These are phyloP conservation scores for Thraustochytrium sp. DNA, from an alignment of 352 stramenopile genomes.

Conservation along the genomic window DNA sequence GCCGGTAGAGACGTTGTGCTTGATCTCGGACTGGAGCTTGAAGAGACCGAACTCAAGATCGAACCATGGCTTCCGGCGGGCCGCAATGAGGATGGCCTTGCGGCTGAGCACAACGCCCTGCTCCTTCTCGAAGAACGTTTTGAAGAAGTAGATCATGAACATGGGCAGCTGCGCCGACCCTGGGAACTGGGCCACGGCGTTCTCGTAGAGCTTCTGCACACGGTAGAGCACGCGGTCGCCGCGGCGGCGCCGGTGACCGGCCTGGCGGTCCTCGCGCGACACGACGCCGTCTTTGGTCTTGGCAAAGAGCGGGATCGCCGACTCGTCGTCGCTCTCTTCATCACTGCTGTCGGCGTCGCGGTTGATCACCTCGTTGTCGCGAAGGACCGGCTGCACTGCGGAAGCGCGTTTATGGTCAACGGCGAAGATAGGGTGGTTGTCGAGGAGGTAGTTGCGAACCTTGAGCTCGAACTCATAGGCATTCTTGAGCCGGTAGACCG, in stretches of 20 bases:
- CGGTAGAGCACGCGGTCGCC: not conserved
- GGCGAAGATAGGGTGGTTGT: not conserved
- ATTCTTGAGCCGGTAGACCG: not conserved
- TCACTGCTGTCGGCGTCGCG: not conserved
- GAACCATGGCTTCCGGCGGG: not conserved
- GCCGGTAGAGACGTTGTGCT: not conserved
- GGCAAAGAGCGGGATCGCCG: not conserved
- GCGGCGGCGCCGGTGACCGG: not conserved
- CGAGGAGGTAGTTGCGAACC: not conserved
- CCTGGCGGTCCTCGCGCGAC: not conserved
- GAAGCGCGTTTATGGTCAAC: not conserved
- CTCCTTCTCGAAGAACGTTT: conserved; percentile 28
- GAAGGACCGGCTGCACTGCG: not conserved
- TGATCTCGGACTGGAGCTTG: conserved; percentile 15
- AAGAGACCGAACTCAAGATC: conserved; percentile 20
- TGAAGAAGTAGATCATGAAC: conserved; percentile 34
- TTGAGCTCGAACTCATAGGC: conserved; percentile 39
- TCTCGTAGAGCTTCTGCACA: not conserved
- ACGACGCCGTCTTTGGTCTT: not conserved
- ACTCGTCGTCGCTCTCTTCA: not conserved
- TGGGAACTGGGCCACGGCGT: not conserved
- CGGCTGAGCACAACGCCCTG: not conserved
- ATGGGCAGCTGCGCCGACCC: not conserved
- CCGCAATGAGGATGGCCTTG: not conserved
- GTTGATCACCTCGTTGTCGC: not conserved